Evolutionary conservation across 148 eudicot species (phyloP), one percentile per base, ranked within the genome.

Genomic region (Silene latifolia): DNA sequence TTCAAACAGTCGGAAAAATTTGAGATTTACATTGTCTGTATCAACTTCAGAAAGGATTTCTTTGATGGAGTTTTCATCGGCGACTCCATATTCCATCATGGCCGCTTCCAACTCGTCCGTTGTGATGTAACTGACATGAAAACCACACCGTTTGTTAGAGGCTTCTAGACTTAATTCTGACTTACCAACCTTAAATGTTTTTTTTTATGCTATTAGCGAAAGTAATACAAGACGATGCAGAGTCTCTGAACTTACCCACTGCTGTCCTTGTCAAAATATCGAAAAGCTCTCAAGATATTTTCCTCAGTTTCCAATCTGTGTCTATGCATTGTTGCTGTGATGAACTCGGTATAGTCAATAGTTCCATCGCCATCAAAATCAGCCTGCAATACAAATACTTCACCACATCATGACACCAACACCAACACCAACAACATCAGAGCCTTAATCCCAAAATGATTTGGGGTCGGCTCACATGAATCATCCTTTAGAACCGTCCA

Each of bases 291-390:
- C 67, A 78, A 78, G 6, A 93, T 81, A 82, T 93, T 89, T 68
- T 93, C 98, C 67, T 93, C 97, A 56, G 85, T 86, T 80, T 93
- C 97, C 66, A 93, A 60, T 79, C 79, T 84, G 80, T 93, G 97
- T 77, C 94, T 83, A 74, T 91, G 88, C 98, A 93, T 93, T 35
- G 97, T 93, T 32, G 91, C 98, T 47, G 98, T 87, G 74, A 89
- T 83, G 51, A 93, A 93, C 77, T 93, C 98, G 11, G 90, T 81
- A 77, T 89, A 89, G 77, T 93, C 98, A 69, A 93, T 93, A 4
- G 90, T 80, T 46, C 98, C 98, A 81, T 93, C 82, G 62, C 97
- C 97, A 86, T 93, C 98, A 48, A 93, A 95, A 82, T 93, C 83
- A 39, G 83, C 83, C 83, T 81, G 74, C 60, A 65, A 9, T 51